Evolutionary conservation across 2,329 filamentous ascomycete species (phyloP).

Genomic region (Neonectria magnoliae): DNA sequence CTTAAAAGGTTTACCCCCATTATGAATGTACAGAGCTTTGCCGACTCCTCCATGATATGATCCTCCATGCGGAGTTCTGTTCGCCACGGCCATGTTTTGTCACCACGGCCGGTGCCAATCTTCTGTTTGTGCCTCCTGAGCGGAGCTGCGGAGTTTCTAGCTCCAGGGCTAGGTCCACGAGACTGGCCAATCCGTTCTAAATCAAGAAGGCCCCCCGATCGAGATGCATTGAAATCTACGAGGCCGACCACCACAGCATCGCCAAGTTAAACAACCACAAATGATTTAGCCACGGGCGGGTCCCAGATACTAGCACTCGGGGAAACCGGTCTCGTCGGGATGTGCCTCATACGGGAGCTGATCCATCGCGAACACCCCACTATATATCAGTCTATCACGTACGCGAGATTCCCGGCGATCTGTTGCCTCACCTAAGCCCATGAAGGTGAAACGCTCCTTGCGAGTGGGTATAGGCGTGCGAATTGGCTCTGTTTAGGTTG

Average conservation of each 20-base stretch:
- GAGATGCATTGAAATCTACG: neutral
- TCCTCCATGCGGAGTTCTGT: neutral
- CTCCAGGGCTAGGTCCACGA: no score
- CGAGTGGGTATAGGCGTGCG: neutral
- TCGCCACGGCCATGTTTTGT: neutral
- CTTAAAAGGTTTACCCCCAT: neutral
- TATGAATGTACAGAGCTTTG: neutral
- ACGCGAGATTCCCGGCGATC: slow-evolving; percentile 19
- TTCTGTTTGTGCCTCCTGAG: neutral
- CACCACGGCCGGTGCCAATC: neutral
- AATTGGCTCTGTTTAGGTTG: neutral
- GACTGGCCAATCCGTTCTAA: neutral
- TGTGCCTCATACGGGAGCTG: slow-evolving; percentile 45
- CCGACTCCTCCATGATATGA: neutral
- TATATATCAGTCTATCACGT: slow-evolving; percentile 24
- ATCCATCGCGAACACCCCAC: slow-evolving; percentile 41
- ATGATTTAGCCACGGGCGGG: neutral
- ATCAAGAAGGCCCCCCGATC: neutral
- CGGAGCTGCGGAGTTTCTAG: slow-evolving; percentile 15
- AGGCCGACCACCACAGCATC: neutral
- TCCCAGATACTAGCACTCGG: slow-evolving; percentile 43
- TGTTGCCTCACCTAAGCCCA: slow-evolving; percentile 5
- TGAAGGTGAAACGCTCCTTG: neutral
- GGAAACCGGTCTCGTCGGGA: slow-evolving; percentile 46
- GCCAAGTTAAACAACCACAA: neutral